These are phyloP conservation scores for Crithidia fasciculata DNA, from an alignment of 208 protist genomes.

Conservation along the genomic window DNA sequence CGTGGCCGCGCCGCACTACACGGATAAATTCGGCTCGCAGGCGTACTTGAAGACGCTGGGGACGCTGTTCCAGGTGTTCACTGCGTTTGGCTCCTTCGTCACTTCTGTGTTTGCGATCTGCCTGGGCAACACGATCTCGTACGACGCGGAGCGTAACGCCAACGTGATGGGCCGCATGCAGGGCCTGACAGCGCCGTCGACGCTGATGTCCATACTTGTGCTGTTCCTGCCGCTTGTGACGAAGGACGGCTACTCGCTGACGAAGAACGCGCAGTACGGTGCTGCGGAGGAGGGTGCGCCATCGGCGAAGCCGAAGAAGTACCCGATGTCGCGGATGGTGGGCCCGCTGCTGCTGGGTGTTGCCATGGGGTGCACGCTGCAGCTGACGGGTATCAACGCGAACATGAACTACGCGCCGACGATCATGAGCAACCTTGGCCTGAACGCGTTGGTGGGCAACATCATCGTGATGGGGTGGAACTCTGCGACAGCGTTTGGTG, in stretches of 20 bases:
- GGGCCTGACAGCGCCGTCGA: constrained; percentile 21
- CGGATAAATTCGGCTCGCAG: constrained; percentile 45
- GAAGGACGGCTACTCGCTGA: constrained; percentile 4
- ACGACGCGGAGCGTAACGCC: constrained; percentile 11
- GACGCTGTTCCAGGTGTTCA: constrained; percentile 45
- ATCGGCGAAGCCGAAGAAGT: constrained; percentile 1
- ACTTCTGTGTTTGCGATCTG: constrained; percentile 33
- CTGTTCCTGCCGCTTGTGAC: constrained; percentile 25
- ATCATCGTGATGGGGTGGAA: constrained; percentile 64
- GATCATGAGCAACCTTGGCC: constrained; percentile 36
- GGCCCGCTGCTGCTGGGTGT: constrained; percentile 28
- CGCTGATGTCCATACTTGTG: constrained; percentile 1
- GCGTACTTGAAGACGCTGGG: constrained; percentile 28
- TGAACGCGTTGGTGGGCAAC: constrained; percentile 47
- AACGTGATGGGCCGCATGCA: constrained; percentile 44
- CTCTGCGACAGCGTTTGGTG: constrained; percentile 33
- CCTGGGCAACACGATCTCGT: constrained; percentile 31
- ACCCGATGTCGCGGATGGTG: constrained; percentile 7
- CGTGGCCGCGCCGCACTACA: constrained; percentile 52
- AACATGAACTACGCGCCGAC: constrained; percentile 58
- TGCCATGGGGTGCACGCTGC: constrained; percentile 36
- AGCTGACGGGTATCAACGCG: constrained; percentile 59
- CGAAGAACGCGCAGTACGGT: constrained; percentile 15
- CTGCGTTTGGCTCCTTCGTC: constrained; percentile 40
- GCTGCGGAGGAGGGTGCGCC: neutral